Base-by-base conservation (phyloP, 305 asterid genomes). In the Fraxinus paxiana region DNA sequence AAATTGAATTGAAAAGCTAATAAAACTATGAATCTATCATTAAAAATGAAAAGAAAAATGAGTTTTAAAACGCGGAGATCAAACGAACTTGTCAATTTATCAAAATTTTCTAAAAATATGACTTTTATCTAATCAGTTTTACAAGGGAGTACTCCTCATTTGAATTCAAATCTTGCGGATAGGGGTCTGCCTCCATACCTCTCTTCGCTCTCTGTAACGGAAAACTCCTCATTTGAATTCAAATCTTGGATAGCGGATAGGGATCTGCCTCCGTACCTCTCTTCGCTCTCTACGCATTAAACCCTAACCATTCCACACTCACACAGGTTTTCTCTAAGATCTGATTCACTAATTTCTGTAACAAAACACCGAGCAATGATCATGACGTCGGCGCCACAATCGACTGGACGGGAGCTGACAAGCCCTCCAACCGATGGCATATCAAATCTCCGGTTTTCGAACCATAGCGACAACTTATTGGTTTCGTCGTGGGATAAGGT, bases 401-500 rank as follows among this genome's bases (percentile, higher is more conserved):
- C 88, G 70, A 82, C 87, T 72, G 98, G 97, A 70, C 83, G 90
- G 79, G 98, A 92, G 90, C 87, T 95, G 10, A 81, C 86, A 76
- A 86, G 51, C 69, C 97, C 99, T 37, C 99, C 98, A 56, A 80
- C 87, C 6, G 99, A 95, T 86, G 98, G 99, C 35, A 90, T 93
- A 80, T 88, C 99, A 13, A 95, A 95, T 86, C 91, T 95, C 82
- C 93, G 97, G 2, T 95, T 95, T 92, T 95, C 99, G 73, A 93
- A 93, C 83, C 95, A 95, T 90, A 90, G 93, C 41, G 98, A 95
- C 81, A 89, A 90, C 82, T 98, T 95, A 74, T 93, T 95, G 43
- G 99, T 95, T 70, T 93, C 99, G 24, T 95, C 98, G 1, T 93
- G 99, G 99, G 98, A 93, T 85, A 93, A 92, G 95, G 98, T 93